phyloP scores from a whole-genome alignment of 2,329 filamentous ascomycete species.

The Exophiala sideris region DNA sequence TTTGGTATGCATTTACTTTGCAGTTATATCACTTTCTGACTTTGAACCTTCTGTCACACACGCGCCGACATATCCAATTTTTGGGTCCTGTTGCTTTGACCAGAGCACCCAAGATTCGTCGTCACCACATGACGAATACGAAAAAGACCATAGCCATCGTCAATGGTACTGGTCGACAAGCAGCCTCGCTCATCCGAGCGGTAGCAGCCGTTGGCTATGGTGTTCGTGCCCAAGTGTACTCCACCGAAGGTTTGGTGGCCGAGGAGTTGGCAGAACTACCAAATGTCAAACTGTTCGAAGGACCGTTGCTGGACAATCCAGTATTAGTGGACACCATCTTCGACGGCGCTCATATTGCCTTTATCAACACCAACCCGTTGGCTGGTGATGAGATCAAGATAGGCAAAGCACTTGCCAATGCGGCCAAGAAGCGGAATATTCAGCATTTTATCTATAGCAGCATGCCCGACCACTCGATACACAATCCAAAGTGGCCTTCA shows the following conservation, averaged over 20 bases:
- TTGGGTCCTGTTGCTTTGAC: not conserved
- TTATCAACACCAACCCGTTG: constrained; percentile 97
- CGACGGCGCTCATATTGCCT: constrained; percentile 78
- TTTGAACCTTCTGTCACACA: not conserved
- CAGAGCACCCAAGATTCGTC: not conserved
- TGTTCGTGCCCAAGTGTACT: constrained; percentile 87
- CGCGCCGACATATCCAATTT: not conserved
- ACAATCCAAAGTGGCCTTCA: constrained; percentile 72
- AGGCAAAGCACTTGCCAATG: constrained; percentile 82
- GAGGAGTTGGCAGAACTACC: constrained; percentile 78
- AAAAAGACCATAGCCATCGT: constrained; percentile 84
- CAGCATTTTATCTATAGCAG: constrained; percentile 95
- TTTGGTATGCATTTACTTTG: not conserved
- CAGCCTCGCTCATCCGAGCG: constrained; percentile 89
- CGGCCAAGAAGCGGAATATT: constrained; percentile 73
- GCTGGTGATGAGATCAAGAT: constrained; percentile 84
- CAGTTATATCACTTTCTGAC: not conserved
- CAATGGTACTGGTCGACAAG: constrained; percentile 93
- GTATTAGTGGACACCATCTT: constrained; percentile 75
- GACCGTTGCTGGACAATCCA: constrained; percentile 67
- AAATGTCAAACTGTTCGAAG: constrained; percentile 71
- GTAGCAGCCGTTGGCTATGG: constrained; percentile 90
- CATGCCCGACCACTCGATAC: constrained; percentile 90
- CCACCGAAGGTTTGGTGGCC: constrained; percentile 80
- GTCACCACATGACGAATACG: constrained; percentile 24